A percentile compares a stretch with the other conserved stretches of the same genome.
Evolutionary conservation across 164 flowering plant genomes (phyloP).

Genomic region (Cinnamomum chago): DNA sequence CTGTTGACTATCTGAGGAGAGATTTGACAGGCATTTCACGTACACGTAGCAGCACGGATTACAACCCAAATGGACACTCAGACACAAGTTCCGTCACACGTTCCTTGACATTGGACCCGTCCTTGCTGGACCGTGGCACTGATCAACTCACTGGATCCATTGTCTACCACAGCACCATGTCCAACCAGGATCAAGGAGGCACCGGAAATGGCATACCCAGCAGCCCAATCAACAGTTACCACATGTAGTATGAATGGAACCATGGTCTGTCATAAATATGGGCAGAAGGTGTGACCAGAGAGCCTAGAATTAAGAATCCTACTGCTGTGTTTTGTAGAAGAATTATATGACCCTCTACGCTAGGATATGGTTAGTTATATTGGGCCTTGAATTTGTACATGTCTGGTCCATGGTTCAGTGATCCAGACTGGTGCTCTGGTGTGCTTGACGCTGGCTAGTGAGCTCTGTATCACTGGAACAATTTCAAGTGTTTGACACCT

Average conservation of each 20-base stretch:
- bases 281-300: neutral
- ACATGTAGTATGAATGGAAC: neutral
- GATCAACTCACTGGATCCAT: too few species aligned
- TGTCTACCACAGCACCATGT: too few species aligned
- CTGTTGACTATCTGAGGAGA: too few species aligned
- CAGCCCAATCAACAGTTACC: neutral
- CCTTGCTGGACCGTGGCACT: too few species aligned
- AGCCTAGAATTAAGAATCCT: neutral
- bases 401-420: neutral
- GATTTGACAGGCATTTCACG: too few species aligned
- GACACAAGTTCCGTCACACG: too few species aligned
- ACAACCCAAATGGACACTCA: too few species aligned
- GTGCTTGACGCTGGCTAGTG: too few species aligned
- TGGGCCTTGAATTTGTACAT: neutral
- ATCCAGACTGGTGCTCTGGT: neutral
- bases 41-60: too few species aligned
- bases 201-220: neutral
- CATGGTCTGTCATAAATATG: neutral
- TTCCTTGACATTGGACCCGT: too few species aligned
- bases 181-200: too few species aligned
- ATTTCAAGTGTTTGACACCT: neutral
- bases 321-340: neutral
- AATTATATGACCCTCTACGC: neutral
- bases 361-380: neutral
- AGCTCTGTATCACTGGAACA: neutral